phyloP scores from a whole-genome alignment of 2,329 filamentous ascomycete species.

The Cladophialophora chaetospira region DNA sequence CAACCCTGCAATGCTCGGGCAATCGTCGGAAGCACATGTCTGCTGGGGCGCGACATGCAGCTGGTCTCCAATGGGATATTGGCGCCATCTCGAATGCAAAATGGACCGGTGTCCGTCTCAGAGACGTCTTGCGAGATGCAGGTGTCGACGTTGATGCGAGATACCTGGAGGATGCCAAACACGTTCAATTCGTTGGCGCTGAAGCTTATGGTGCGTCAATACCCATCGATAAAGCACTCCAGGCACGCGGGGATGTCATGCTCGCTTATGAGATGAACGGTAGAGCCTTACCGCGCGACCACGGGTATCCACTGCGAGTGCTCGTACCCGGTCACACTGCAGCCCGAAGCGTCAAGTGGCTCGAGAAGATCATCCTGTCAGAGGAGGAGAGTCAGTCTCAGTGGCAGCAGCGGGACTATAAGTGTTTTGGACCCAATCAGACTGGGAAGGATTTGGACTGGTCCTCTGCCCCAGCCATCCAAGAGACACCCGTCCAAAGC shows the following conservation, averaged over 20 bases:
- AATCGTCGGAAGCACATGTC: conserved; percentile 64
- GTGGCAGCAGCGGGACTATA: conserved; percentile 70
- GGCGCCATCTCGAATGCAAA: conserved; percentile 63
- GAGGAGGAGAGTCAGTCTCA: conserved; percentile 67
- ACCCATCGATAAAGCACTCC: conserved; percentile 59
- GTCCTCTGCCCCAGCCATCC: conserved; percentile 64
- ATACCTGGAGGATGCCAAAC: conserved; percentile 41
- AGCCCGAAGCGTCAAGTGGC: conserved; percentile 67
- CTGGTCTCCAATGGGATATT: conserved; percentile 61
- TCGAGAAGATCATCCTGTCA: conserved; percentile 64
- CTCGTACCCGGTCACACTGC: conserved; percentile 68
- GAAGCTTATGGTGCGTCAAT: conserved; percentile 64
- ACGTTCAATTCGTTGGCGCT: conserved; percentile 61
- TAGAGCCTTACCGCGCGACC: conserved; percentile 62
- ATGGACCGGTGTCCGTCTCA: conserved; percentile 60
- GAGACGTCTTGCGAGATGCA: conserved; percentile 59
- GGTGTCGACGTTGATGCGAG: conserved; percentile 50
- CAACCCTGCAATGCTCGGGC: conserved; percentile 62
- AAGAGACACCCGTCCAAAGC: conserved; percentile 69
- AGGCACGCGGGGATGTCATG: conserved; percentile 66
- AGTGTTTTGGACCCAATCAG: conserved; percentile 67
- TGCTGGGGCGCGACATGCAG: conserved; percentile 50
- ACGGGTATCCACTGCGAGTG: conserved; percentile 65
- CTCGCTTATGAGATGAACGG: conserved; percentile 67
- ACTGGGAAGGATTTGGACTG: conserved; percentile 57